Base-by-base conservation (phyloP, 768 basidiomycete species). In the Boletellus sp. region DNA sequence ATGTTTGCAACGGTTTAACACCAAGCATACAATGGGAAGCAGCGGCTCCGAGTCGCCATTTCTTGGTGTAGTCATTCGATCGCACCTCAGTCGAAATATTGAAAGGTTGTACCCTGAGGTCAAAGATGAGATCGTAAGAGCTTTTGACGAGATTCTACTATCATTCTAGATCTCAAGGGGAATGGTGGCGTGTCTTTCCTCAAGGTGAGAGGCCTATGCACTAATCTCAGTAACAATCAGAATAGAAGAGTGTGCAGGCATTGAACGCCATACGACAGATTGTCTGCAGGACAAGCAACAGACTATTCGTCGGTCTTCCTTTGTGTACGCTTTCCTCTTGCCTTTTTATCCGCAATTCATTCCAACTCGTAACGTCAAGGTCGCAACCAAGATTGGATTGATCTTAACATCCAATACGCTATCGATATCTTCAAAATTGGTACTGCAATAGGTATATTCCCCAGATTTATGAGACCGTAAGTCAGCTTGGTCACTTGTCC, bases 301-400 rank as follows among this genome's bases (percentile, higher is more conserved):
- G 80, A 12, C 42, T 72, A 0, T 76, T 81, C 45, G 72, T 81
- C 5, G 80, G 79, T 0, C 60, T 71, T 33, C 77, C 78, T 2
- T 42, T 76, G 2, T 81, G 79, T 78, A 38, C 16, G 31, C 11
- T 11, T n/a, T 32, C 7, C 7, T n/a, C n/a, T n/a, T 20, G 12
- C 40, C 26, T 15, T 4, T 28, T 17, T 11, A 10, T 12, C 9
- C n/a, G 8, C 6, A 12, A 23, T 15, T 32, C 36, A 2, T 10
- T 19, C 19, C 12, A 16, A 15, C n/a, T 39, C 20, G 36, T n/a
- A 22, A 42, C 6, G n/a, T 38, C 20, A 8, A 78, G 76, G 76
- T 52, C 69, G 73, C 8, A 46, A 77, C 37, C 51, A 61, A 3
- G 72, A 69, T 5, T 77, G 73, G 55, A 47, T 62, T 3, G 35